A percentile compares a stretch with the other conserved stretches of the same genome.
phyloP scores from a whole-genome alignment of 768 basidiomycete genomes.

The Termitomyces sp. region DNA sequence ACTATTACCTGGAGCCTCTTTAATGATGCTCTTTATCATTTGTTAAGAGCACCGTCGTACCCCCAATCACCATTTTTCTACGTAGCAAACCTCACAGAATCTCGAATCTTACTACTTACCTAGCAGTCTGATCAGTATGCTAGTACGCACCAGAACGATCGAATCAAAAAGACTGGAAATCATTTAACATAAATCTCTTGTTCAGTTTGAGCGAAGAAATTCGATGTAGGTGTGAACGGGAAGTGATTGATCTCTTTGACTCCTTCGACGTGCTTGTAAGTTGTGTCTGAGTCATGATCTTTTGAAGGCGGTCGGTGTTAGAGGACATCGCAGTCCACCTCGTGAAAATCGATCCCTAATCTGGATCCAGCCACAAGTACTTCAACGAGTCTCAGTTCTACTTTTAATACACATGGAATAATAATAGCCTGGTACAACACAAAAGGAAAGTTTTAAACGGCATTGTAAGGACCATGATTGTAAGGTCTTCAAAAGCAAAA shows the following conservation, averaged over 20 bases:
- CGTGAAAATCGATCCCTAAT: too few relatives aligned
- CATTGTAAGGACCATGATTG: not conserved
- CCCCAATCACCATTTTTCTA: conserved; percentile 14
- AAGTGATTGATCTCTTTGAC: too few relatives aligned
- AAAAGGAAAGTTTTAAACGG: not conserved
- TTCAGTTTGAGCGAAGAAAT: too few relatives aligned
- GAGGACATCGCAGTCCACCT: too few relatives aligned
- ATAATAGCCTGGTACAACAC: conserved; percentile 3
- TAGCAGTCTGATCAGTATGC: not conserved
- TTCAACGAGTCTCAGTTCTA: not conserved
- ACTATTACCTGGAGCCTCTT: conserved; percentile 18
- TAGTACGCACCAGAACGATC: not conserved
- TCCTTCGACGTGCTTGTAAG: too few relatives aligned
- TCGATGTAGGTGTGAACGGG: too few relatives aligned
- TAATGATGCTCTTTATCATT: conserved; percentile 31
- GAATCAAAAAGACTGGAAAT: not conserved
- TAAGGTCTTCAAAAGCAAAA: not conserved
- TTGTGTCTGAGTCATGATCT: too few relatives aligned
- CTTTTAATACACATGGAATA: conserved; percentile 3
- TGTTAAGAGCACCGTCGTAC: conserved; percentile 55
- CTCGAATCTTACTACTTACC: not conserved
- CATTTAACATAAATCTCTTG: not conserved
- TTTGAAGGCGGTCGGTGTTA: too few relatives aligned
- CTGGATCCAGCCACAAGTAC: not conserved
- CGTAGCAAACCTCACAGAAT: not conserved